phyloP scores from a whole-genome alignment of 169 alveolate genomes.

The Toxoplasma gondii region DNA sequence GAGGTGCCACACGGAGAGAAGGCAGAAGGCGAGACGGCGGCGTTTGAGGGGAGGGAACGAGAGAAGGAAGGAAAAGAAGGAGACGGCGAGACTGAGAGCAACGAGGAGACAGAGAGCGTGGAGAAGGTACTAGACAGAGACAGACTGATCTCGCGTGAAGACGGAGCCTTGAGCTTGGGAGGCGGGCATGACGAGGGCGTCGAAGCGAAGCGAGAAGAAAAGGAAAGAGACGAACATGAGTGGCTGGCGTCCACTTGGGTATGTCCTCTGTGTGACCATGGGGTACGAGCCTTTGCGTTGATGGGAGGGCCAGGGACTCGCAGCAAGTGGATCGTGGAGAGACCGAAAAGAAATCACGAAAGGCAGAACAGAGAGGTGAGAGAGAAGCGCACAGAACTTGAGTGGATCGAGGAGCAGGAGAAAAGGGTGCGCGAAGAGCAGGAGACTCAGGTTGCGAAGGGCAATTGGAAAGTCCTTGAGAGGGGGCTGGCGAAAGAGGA shows the following conservation, averaged over 20 bases:
- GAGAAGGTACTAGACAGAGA: too few relatives aligned
- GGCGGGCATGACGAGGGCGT: not conserved
- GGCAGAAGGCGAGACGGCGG: not conserved
- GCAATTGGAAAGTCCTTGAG: not conserved
- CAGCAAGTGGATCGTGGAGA: slow-evolving; percentile 22
- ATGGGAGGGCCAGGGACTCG: slow-evolving; percentile 15
- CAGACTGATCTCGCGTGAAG: too few relatives aligned
- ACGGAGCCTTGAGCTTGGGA: not conserved
- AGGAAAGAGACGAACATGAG: not conserved
- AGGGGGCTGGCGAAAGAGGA: not conserved
- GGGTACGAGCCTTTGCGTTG: not conserved
- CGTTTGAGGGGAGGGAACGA: not conserved
- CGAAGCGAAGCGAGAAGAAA: not conserved
- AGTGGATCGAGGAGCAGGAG: not conserved
- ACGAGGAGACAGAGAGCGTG: too few relatives aligned
- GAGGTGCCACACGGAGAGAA: not conserved
- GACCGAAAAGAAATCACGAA: not conserved
- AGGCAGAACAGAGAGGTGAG: not conserved
- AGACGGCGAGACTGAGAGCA: not conserved
- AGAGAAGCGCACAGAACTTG: not conserved
- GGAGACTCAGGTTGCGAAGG: not conserved
- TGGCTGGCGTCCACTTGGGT: not conserved
- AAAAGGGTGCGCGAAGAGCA: not conserved
- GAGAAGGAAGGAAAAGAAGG: not conserved
- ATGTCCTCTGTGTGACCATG: not conserved